These are phyloP conservation scores for Venturia aucupariae DNA, from an alignment of 2,329 filamentous ascomycete species.

Conservation along the genomic window DNA sequence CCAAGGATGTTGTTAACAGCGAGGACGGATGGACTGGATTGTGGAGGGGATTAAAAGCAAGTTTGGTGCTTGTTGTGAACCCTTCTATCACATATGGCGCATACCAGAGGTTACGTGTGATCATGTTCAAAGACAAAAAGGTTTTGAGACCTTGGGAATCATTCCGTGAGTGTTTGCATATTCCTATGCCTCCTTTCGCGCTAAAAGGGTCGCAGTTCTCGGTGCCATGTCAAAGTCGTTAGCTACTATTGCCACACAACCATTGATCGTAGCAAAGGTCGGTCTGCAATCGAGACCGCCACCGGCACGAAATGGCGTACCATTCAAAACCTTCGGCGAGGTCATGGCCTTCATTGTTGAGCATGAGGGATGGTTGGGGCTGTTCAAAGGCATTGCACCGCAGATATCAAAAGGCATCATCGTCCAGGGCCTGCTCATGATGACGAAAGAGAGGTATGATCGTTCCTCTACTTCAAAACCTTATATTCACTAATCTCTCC, in stretches of 20 bases:
- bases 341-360: constrained; percentile 92
- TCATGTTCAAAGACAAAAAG: constrained; percentile 67
- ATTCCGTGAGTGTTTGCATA: constrained; percentile 59
- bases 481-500: not conserved
- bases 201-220: constrained; percentile 50
- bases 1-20: constrained; percentile 76
- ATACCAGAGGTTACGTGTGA: constrained; percentile 76
- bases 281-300: constrained; percentile 91
- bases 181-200: constrained; percentile 13
- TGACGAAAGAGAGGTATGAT: constrained; percentile 86
- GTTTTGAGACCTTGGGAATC: constrained; percentile 77
- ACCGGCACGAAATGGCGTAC: constrained; percentile 71
- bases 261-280: constrained; percentile 95
- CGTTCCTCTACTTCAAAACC: not conserved
- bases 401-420: constrained; percentile 88
- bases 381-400: constrained; percentile 95
- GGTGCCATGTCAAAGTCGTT: constrained; percentile 88
- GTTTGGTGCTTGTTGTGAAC: constrained; percentile 89
- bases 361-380: constrained; percentile 70
- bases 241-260: constrained; percentile 86
- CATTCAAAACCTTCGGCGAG: constrained; percentile 86
- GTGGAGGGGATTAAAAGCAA: constrained; percentile 93
- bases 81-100: constrained; percentile 96
- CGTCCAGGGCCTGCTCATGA: constrained; percentile 95
- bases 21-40: constrained; percentile 84